phyloP scores from a whole-genome alignment of 768 basidiomycete genomes.

The Termitomyces sp. region DNA sequence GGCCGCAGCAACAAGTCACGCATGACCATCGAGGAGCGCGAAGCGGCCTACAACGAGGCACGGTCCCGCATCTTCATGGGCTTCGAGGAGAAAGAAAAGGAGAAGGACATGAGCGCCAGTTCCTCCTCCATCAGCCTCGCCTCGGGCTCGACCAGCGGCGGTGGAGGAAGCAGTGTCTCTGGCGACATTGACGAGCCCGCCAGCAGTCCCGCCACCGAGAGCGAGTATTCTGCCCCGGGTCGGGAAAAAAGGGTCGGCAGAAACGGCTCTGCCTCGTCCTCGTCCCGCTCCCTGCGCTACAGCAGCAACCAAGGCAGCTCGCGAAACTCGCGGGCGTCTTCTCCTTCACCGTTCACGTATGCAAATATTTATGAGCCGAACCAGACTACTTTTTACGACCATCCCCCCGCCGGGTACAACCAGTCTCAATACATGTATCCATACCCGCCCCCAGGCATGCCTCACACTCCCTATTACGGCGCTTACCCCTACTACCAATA shows the following conservation, averaged over 20 bases:
- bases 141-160: constrained; percentile 49
- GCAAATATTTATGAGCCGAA: constrained; percentile 66
- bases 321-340: constrained; percentile 68
- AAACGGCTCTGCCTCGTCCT: constrained; percentile 46
- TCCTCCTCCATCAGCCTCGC: constrained; percentile 71
- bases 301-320: constrained; percentile 55
- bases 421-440: constrained; percentile 48
- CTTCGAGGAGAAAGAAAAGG: constrained; percentile 71
- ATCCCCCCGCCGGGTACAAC: constrained; percentile 35
- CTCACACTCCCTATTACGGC: constrained; percentile 33
- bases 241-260: constrained; percentile 51
- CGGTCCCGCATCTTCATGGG: constrained; percentile 83
- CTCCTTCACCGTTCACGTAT: constrained; percentile 66
- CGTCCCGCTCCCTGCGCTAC: constrained; percentile 54
- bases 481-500: constrained; percentile 37
- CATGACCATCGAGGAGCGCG: constrained; percentile 80
- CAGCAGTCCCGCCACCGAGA: constrained; percentile 74
- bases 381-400: constrained; percentile 3
- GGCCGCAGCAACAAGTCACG: constrained; percentile 60
- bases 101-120: constrained; percentile 69
- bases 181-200: constrained; percentile 65
- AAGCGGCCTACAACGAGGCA: constrained; percentile 86
- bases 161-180: constrained; percentile 51
- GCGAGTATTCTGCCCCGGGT: constrained; percentile 64
- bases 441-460: constrained; percentile 39